Evolutionary conservation across 305 asterid genomes (phyloP), one percentile per base, ranked within the genome.

Genomic region (Coffea humblotiana): DNA sequence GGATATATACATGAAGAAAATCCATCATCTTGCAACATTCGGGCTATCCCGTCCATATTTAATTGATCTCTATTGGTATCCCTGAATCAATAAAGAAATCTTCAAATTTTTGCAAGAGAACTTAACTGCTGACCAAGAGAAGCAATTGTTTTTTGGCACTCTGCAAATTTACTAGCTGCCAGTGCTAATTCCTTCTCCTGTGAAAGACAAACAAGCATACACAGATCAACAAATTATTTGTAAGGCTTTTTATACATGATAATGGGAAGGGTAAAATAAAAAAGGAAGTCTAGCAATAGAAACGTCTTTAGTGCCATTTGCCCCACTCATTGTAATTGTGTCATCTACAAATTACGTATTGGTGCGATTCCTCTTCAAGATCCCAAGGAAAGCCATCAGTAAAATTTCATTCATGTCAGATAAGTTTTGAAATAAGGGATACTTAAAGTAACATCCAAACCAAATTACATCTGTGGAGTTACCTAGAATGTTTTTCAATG

Each of bases 131-230:
- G 87, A 65, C 88, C 88, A 37, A 95, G 90, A 67, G 99, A 95
- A 71, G 96, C 94, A 19, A 95, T 95, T 23, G 99, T 95, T 83
- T 90, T 88, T 84, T 92, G 97, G 78, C 99, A 95, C 79, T 91
- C 95, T 0, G 93, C 88, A 65, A 93, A 94, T 85, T 88, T 92
- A 74, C 83, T 76, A 47, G 97, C 93, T 75, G 98, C 98, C 69
- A 82, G 78, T 35, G 92, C 97, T 87, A 95, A 21, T 75, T 93
- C 96, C 78, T 83, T 87, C 66, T 93, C 98, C 97, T 95, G 92
- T 67, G 71, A 81, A 70, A 72, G 69, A 43, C 23, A 75, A 58
- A 40, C 15, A 48, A 72, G 1, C 37, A 49, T 16, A 37, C 52
- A 52, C n/a, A 71, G 48, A 37, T 21, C 16, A 60, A 37, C 35